phyloP scores from a whole-genome alignment of 768 basidiomycete genomes.

The Trametes elegans region DNA sequence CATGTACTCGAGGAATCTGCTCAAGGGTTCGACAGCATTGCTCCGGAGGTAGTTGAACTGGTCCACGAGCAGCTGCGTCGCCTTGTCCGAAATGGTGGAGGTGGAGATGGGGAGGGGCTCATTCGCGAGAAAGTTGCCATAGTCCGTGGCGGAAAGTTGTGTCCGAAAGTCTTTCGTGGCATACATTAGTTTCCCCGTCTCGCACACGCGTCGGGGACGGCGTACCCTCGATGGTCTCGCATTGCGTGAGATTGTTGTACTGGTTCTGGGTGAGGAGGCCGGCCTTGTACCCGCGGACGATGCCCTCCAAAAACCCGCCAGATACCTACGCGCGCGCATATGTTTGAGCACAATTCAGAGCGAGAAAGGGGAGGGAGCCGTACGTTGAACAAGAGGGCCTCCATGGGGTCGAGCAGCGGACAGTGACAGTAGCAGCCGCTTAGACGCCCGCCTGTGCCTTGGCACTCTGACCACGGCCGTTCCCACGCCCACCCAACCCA shows the following conservation, averaged over 20 bases:
- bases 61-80: conserved; percentile 91
- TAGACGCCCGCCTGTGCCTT: conserved; percentile 1
- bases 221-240: conserved; percentile 94
- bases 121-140: conserved; percentile 97
- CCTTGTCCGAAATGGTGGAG: conserved; percentile 94
- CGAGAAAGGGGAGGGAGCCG: conserved; percentile 20
- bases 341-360: conserved; percentile 29
- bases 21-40: conserved; percentile 88
- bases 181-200: not conserved
- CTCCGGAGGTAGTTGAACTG: conserved; percentile 94
- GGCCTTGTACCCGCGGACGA: conserved; percentile 90
- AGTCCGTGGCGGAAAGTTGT: conserved; percentile 94
- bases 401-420: conserved; percentile 49
- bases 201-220: not conserved
- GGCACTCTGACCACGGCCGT: conserved; percentile 6
- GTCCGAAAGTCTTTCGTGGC: conserved; percentile 80
- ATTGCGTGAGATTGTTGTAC: conserved; percentile 93
- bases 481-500: conserved; percentile 6
- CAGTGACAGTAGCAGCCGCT: not conserved
- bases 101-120: conserved; percentile 93
- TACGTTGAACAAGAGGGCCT: conserved; percentile 90
- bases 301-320: conserved; percentile 75
- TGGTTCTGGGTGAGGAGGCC: conserved; percentile 87
- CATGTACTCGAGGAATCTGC: conserved; percentile 95
- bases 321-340: conserved; percentile 48